Percentiles rank a stretch among this genome's conserved stretches.
Conservation (phyloP, 2,329 filamentous ascomycete genomes). For the Fusarium pilosicola region DNA sequence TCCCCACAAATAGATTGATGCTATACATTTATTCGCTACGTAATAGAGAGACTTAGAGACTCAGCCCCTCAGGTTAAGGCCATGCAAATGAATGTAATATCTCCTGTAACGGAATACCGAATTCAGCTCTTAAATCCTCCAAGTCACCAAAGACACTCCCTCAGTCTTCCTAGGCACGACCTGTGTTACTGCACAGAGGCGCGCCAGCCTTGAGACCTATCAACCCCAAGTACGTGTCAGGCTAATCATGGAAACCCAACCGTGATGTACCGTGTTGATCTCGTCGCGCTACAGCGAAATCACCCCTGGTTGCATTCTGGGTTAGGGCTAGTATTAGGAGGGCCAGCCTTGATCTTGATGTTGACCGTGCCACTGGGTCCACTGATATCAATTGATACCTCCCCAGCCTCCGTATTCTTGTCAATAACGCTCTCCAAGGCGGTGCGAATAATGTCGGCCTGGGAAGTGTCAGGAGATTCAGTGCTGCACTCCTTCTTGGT, state of each 20-base stretch:
- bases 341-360: background rate
- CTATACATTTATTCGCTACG: background rate
- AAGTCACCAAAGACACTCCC: background rate
- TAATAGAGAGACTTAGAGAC: background rate
- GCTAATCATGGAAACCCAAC: background rate
- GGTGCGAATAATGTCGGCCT: background rate
- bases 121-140: background rate
- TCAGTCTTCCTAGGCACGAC: too few relatives aligned
- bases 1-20: too few relatives aligned
- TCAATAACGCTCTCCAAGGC: background rate
- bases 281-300: accelerated
- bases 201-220: background rate
- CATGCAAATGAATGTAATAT: background rate
- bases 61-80: background rate
- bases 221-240: accelerated
- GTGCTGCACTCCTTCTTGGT: background rate
- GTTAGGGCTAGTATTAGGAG: background rate
- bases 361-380: background rate
- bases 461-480: background rate
- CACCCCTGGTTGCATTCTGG: background rate
- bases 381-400: background rate
- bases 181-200: background rate
- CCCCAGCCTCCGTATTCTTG: background rate
- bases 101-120: accelerated
- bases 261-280: accelerated